Base-by-base conservation (phyloP, 1,284 basidiomycete species). In the Dichomitus squalens region DNA sequence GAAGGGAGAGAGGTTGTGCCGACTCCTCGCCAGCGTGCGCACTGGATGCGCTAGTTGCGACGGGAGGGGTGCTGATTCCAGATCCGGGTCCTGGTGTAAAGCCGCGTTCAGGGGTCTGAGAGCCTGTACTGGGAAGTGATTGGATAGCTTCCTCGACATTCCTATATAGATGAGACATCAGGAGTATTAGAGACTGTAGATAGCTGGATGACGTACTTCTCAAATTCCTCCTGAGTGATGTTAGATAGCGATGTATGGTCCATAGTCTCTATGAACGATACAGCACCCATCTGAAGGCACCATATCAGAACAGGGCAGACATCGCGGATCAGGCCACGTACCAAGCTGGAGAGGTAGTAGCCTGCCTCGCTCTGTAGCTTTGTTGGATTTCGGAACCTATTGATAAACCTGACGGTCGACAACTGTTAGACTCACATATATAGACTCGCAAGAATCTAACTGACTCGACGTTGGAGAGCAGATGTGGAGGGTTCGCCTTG, bases 181-280 rank as follows among this genome's bases (percentile, higher is more conserved):
- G 53, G 11, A 25, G 14, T 23, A 43, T 49, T 48, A 38, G n/a
- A 48, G n/a, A 35, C 25, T 21, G 12, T 35, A 46, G 27, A n/a
- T 27, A 8, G 8, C 1, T 33, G 38, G 27, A 59, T 29, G 11
- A 73, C 82, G 53, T 72, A 92, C 83, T 72, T 79, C 71, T 98
- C 96, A 60, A 99, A 98, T 65, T 98, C 93, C 50, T 91, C 89
- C 72, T 96, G 92, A 0, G 92, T 88, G 61, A 98, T 96, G 67
- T 93, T 90, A 12, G 94, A 96, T 40, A 99, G 77, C 7, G 92
- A 92, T 0, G 93, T 90, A 63, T 96, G 92, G 72, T 98, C 97
- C 92, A 99, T 95, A 0, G 93, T 93, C 75, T 98, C 95, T 63
- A 98, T 95, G 72, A 98, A 98, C 1, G 93, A 90, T 29, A 98